Evolutionary conservation across 768 basidiomycete species (phyloP).

Genomic region (Boletales sp.): DNA sequence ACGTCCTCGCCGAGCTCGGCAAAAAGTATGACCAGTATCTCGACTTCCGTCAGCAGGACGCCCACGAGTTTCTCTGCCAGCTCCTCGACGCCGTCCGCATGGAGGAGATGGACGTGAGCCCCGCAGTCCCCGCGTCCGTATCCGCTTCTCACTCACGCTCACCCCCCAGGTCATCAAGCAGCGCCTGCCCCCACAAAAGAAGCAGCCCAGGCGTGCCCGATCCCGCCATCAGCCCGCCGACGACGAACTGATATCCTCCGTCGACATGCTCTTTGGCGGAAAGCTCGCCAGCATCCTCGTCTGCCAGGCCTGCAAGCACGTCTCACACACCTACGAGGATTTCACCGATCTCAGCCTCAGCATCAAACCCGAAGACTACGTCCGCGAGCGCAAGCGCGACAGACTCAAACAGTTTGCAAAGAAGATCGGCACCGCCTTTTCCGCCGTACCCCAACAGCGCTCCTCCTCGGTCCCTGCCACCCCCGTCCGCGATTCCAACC

Average conservation of each 20-base stretch:
- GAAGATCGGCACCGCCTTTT: slow-evolving; percentile 39
- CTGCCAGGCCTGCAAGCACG: slow-evolving; percentile 90
- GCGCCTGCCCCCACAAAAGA: slow-evolving; percentile 44
- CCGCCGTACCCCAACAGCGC: slow-evolving; percentile 37
- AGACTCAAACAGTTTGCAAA: slow-evolving; percentile 71
- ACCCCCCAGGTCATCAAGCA: slow-evolving; percentile 71
- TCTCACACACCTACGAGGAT: slow-evolving; percentile 78
- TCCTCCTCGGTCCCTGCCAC: slow-evolving; percentile 58
- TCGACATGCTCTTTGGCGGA: slow-evolving; percentile 90
- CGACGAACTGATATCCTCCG: slow-evolving; percentile 59
- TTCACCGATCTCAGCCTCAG: slow-evolving; percentile 92
- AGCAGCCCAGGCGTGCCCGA: slow-evolving; percentile 16
- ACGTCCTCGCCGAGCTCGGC: slow-evolving; percentile 64
- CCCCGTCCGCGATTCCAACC: slow-evolving; percentile 27
- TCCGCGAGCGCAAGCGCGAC: slow-evolving; percentile 71
- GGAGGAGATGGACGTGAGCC: slow-evolving; percentile 85
- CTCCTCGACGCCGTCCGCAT: slow-evolving; percentile 89
- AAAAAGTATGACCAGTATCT: slow-evolving; percentile 92
- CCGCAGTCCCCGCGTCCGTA: neutral
- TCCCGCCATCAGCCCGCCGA: slow-evolving; percentile 31
- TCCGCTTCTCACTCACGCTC: slow-evolving; percentile 1
- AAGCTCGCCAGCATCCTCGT: slow-evolving; percentile 87
- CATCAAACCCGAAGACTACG: slow-evolving; percentile 80
- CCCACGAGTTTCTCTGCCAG: slow-evolving; percentile 89
- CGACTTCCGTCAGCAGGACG: slow-evolving; percentile 94